phyloP scores from a whole-genome alignment of 73 alveolate genomes.

The Symbiodinium pilosum region DNA sequence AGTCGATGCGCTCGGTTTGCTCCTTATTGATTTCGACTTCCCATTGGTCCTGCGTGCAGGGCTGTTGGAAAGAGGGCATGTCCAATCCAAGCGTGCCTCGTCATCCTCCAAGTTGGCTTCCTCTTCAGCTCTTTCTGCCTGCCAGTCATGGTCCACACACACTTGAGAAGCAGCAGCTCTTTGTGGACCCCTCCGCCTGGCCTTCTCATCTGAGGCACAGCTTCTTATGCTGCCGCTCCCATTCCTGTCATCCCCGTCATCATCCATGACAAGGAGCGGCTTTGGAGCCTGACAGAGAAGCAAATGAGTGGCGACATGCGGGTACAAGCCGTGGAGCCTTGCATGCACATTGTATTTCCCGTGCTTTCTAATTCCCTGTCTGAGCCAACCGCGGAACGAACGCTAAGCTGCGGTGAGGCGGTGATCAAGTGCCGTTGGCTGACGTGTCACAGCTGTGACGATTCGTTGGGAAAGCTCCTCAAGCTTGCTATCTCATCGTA shows the following conservation, averaged over 20 bases:
- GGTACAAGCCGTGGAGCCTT: no score
- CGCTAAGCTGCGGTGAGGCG: no score
- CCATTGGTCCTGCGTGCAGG: slow-evolving; percentile 12
- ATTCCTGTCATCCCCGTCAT: not conserved
- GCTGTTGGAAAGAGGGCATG: not conserved
- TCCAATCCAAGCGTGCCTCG: not conserved
- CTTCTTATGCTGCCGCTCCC: not conserved
- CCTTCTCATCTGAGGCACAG: not conserved
- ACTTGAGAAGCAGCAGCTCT: no score
- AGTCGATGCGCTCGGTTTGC: slow-evolving; percentile 44
- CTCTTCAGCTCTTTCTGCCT: not conserved
- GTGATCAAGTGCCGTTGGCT: no score
- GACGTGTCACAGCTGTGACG: no score
- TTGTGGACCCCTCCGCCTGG: no score
- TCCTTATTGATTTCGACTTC: slow-evolving; percentile 10
- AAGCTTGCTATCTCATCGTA: no score
- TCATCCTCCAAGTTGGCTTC: not conserved
- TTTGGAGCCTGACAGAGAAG: not conserved
- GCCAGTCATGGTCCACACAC: not conserved
- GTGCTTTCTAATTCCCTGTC: no score
- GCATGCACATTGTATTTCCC: not conserved
- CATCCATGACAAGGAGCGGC: not conserved
- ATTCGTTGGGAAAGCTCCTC: no score
- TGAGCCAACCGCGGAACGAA: no score
- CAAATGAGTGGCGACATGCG: no score